Percentiles rank a stretch among this genome's conserved stretches.
Conservation (phyloP, 2,329 filamentous ascomycete genomes). For the Fusarium sp. region DNA sequence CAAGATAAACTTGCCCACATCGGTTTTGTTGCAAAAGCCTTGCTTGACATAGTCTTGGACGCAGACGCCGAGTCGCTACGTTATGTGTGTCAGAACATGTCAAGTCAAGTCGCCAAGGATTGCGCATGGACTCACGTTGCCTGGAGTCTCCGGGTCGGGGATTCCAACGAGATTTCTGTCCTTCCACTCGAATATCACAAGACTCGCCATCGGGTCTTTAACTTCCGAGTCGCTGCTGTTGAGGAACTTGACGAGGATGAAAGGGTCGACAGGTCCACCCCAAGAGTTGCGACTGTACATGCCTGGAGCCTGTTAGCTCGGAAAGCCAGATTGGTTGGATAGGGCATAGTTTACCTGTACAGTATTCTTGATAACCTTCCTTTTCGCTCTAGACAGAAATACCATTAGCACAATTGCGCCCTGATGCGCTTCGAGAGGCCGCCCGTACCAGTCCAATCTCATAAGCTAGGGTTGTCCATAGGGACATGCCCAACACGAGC, state of each 20-base stretch:
- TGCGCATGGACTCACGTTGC: constrained; percentile 58
- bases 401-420: constrained; percentile 38
- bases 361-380: constrained; percentile 82
- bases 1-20: constrained; percentile 87
- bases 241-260: constrained; percentile 85
- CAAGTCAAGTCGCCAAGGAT: constrained; percentile 1
- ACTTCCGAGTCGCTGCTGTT: constrained; percentile 65
- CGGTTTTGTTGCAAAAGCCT: constrained; percentile 78
- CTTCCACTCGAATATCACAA: constrained; percentile 94
- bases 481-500: constrained; percentile 64
- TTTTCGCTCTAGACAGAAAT: constrained; percentile 71
- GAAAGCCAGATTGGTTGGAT: background rate
- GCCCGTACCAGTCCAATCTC: constrained; percentile 67
- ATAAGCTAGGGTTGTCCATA: constrained; percentile 65
- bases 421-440: constrained; percentile 4
- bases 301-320: constrained; percentile 58
- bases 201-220: constrained; percentile 79
- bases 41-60: constrained; percentile 74
- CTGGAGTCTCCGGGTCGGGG: constrained; percentile 63
- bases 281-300: constrained; percentile 94
- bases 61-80: constrained; percentile 71
- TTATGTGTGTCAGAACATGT: constrained; percentile 22
- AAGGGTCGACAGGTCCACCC: constrained; percentile 89
- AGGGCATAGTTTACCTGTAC: constrained; percentile 63
- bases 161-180: constrained; percentile 84